These are phyloP conservation scores for Fusarium aywerte DNA, from an alignment of 2,329 filamentous ascomycete species.

Conservation along the genomic window DNA sequence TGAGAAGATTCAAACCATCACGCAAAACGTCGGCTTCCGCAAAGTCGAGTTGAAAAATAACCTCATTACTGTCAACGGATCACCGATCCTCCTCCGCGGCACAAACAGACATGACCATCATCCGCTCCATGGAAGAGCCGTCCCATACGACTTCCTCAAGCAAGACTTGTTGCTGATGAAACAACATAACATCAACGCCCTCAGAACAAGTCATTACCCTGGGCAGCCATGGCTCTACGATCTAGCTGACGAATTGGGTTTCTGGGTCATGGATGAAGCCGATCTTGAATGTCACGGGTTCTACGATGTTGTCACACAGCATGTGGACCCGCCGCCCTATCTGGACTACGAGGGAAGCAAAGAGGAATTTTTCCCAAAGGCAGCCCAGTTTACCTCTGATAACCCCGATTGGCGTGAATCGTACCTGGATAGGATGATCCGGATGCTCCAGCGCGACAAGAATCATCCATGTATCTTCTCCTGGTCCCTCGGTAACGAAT, in stretches of 20 bases:
- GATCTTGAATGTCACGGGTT: slow-evolving; percentile 13
- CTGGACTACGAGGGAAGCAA: slow-evolving; percentile 19
- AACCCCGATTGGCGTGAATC: slow-evolving; percentile 3
- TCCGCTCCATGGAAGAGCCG: slow-evolving; percentile 5
- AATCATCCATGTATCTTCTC: slow-evolving; percentile 20
- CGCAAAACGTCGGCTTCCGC: slow-evolving; percentile 10
- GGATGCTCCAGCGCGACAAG: slow-evolving; percentile 18
- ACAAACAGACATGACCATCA: slow-evolving; percentile 18
- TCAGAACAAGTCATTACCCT: slow-evolving; percentile 11
- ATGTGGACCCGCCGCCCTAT: slow-evolving; percentile 8
- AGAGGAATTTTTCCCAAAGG: slow-evolving; percentile 19
- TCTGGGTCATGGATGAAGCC: slow-evolving; percentile 25
- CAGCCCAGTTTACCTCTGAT: slow-evolving; percentile 13
- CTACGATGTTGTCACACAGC: slow-evolving; percentile 17
- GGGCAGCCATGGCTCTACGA: slow-evolving; percentile 13
- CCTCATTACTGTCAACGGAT: slow-evolving; percentile 4
- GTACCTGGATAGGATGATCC: slow-evolving; percentile 10
- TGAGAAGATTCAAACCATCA: background rate
- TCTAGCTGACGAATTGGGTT: slow-evolving; percentile 10
- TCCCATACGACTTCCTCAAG: slow-evolving; percentile 13
- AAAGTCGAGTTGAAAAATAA: slow-evolving; percentile 4
- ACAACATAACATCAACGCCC: slow-evolving; percentile 21
- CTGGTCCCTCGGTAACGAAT: slow-evolving; percentile 15
- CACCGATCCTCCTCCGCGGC: background rate
- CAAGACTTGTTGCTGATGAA: slow-evolving; percentile 18